Evolutionary conservation across 2,329 filamentous ascomycete genomes (phyloP), one percentile per base, ranked within the genome.

Genomic region (Nemania sp.): DNA sequence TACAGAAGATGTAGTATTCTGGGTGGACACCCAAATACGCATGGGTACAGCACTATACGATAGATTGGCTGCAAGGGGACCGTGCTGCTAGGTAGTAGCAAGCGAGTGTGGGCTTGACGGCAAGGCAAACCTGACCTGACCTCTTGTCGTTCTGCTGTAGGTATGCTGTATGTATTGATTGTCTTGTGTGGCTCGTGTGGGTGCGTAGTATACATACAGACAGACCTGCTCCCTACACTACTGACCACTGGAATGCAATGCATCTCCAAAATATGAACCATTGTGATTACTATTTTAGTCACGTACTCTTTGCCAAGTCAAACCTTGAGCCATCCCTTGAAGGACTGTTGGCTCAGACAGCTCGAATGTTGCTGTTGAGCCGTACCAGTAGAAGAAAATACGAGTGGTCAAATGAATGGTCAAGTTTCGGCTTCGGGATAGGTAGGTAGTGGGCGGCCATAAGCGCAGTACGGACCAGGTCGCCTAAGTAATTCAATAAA

Each of bases 11-110:
- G 24, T 57, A 41, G 59, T 32, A 54, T 62, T 54, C 24, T 32
- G 8, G 47, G 51, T 53, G 59, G 59, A 26, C 24, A 32, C 35
- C 24, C 59, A 29, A 45, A 60, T 59, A 49, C n/a, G n/a, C n/a
- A n/a, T n/a, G n/a, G 15, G 11, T 45, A 45, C 41, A 45, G 13
- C 18, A 57, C n/a, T 45, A 2, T 43, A 51, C 35, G 32, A 24
- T 49, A 22, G 26, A 51, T 51, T 51, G 22, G 47, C 47, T 26
- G 47, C 47, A 51, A 20, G 41, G 41, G 3, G 15, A 15, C 41
- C 41, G n/a, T 45, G 20, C 47, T n/a, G n/a, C n/a, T n/a, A n/a
- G n/a, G n/a, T n/a, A 51, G 47, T 15, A 51, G 47, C 47, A 22
- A 26, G 47, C 47, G 47, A 51, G 10, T 24, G 20, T 6, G 20